phyloP scores from a whole-genome alignment of 108 stramenopile genomes.

The Chaetoceros muelleri region DNA sequence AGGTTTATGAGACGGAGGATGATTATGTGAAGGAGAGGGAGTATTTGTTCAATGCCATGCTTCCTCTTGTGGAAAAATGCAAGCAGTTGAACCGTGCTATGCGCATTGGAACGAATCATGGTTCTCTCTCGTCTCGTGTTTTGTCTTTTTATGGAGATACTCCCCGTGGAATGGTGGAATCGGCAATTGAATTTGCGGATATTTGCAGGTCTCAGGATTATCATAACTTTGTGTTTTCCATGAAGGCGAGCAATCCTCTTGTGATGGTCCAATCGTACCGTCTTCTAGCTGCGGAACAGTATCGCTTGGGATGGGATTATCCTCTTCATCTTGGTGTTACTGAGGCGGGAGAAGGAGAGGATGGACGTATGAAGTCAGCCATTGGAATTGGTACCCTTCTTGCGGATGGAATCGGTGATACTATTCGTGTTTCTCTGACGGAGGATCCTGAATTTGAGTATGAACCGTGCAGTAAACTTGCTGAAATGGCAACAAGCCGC shows the following conservation, averaged over 20 bases:
- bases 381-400: slow-evolving; percentile 94
- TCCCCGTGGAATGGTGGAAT: slow-evolving; percentile 97
- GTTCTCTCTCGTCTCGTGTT: slow-evolving; percentile 79
- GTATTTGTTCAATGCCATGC: slow-evolving; percentile 73
- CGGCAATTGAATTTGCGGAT: slow-evolving; percentile 93
- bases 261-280: slow-evolving; percentile 97
- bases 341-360: slow-evolving; percentile 97
- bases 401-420: slow-evolving; percentile 94
- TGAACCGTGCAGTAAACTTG: slow-evolving; percentile 86
- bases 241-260: slow-evolving; percentile 97
- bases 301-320: slow-evolving; percentile 92
- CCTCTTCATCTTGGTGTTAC: slow-evolving; percentile 96
- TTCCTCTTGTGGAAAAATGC: slow-evolving; percentile 89
- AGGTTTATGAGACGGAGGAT: slow-evolving; percentile 85
- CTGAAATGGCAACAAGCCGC: slow-evolving; percentile 65
- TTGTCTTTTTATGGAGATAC: slow-evolving; percentile 93
- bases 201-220: slow-evolving; percentile 89
- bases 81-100: slow-evolving; percentile 85
- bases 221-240: slow-evolving; percentile 98
- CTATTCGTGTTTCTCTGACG: slow-evolving; percentile 91
- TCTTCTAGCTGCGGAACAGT: slow-evolving; percentile 85
- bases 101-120: slow-evolving; percentile 97
- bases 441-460: slow-evolving; percentile 96
- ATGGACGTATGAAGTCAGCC: slow-evolving; percentile 96
- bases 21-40: slow-evolving; percentile 71